These are phyloP conservation scores for Hanseniaspora jakobsenii DNA, from an alignment of 805 yeast genomes.

Conservation along the genomic window DNA sequence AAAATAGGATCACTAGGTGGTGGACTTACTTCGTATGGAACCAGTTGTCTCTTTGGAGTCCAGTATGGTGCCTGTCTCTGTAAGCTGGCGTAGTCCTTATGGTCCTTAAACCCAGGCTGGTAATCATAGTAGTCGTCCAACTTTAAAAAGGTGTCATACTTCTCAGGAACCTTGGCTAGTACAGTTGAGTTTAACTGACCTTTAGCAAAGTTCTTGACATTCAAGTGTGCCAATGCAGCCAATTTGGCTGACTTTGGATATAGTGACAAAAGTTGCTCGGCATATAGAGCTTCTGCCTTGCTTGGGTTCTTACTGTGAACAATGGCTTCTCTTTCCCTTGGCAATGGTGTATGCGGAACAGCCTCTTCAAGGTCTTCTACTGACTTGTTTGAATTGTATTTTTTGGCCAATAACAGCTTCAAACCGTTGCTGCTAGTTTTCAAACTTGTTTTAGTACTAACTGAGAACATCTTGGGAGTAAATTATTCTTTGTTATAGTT, in stretches of 20 bases:
- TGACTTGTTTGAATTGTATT: not conserved
- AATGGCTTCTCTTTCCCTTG: conserved; percentile 4
- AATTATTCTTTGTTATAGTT: too few relatives aligned
- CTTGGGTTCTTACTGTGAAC: conserved; percentile 5
- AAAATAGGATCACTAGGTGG: too few relatives aligned
- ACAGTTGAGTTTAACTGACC: not conserved
- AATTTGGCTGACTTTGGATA: conserved; percentile 68
- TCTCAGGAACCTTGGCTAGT: conserved; percentile 13
- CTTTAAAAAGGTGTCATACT: conserved; percentile 56
- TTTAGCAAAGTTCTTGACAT: conserved; percentile 7
- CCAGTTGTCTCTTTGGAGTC: conserved; percentile 15
- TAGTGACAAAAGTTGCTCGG: conserved; percentile 8
- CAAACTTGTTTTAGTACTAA: not conserved
- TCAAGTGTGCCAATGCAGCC: conserved; percentile 30
- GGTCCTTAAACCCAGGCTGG: conserved; percentile 25
- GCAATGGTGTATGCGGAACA: conserved; percentile 6
- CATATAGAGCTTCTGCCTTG: conserved; percentile 1
- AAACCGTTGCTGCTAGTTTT: not conserved
- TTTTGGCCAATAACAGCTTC: not conserved
- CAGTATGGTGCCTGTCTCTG: conserved; percentile 20
- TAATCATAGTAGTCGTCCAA: conserved; percentile 69
- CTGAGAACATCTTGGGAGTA: too few relatives aligned
- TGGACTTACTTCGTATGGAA: conserved; percentile 19
- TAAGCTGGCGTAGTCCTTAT: conserved; percentile 18
- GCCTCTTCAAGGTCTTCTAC: conserved; percentile 3